phyloP scores from a whole-genome alignment of 768 basidiomycete species.

The Suillus spraguei region DNA sequence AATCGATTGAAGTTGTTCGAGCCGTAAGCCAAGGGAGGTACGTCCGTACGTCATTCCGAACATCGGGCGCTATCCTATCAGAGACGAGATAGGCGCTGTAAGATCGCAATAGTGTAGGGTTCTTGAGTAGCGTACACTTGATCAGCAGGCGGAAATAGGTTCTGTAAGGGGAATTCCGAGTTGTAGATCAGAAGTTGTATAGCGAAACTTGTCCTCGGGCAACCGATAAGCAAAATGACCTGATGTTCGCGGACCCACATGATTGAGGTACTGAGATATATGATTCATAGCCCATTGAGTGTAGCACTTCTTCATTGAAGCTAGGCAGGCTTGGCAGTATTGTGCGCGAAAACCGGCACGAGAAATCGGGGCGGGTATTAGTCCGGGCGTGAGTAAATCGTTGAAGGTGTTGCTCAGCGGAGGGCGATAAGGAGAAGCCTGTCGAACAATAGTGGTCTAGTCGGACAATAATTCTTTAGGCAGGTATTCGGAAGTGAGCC shows the following conservation, averaged over 20 bases:
- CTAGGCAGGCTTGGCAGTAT: not conserved
- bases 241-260: not conserved
- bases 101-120: not conserved
- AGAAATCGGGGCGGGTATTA: not conserved
- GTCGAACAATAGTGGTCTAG: not conserved
- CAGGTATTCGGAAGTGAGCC: not conserved
- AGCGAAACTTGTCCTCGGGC: not conserved
- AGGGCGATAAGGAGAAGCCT: not conserved
- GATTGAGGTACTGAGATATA: not conserved
- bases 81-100: not conserved
- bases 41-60: not conserved
- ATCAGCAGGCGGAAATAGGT: not conserved
- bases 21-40: constrained; percentile 5
- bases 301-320: not conserved
- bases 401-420: not conserved
- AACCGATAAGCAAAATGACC: not conserved
- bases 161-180: not conserved
- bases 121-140: not conserved
- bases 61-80: not conserved
- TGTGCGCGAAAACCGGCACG: not conserved
- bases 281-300: not conserved
- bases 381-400: not conserved
- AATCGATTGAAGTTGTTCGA: not conserved
- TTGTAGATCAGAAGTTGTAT: not conserved
- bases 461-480: not conserved